A percentile compares a stretch with the other conserved stretches of the same genome.
Conservation (phyloP, 495 filamentous ascomycete species). For the Aspergillus cristatus region DNA sequence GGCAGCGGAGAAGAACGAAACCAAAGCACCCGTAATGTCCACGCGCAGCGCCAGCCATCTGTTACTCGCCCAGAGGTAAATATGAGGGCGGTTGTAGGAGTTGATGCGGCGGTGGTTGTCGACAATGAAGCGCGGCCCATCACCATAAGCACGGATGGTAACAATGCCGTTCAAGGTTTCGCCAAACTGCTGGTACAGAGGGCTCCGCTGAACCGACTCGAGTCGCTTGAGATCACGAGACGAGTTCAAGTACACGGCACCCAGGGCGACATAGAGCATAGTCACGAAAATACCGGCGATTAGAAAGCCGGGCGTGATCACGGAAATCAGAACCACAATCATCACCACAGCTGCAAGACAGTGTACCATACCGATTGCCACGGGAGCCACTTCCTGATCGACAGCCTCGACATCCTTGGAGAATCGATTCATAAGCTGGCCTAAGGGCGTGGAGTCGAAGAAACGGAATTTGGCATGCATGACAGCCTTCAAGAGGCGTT, state of each 20-base stretch:
- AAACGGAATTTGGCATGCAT: conserved; percentile 91
- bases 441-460: conserved; percentile 94
- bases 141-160: conserved; percentile 96
- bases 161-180: conserved; percentile 92
- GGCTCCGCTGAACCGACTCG: conserved; percentile 90
- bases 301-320: conserved; percentile 88
- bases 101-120: conserved; percentile 90
- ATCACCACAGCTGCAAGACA: conserved; percentile 70
- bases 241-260: conserved; percentile 79
- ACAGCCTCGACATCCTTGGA: conserved; percentile 94
- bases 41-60: conserved; percentile 93
- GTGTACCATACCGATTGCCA: conserved; percentile 67
- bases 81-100: conserved; percentile 84
- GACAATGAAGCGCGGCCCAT: conserved; percentile 84
- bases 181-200: conserved; percentile 96
- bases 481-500: conserved; percentile 65
- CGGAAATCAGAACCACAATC: conserved; percentile 83
- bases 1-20: conserved; percentile 87
- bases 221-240: conserved; percentile 90
- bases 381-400: conserved; percentile 90
- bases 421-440: conserved; percentile 97
- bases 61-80: conserved; percentile 95
- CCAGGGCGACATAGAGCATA: conserved; percentile 70
- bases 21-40: conserved; percentile 81
- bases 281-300: conserved; percentile 82